Conservation (phyloP, 495 filamentous ascomycete species). For the Tetracladium setigerum region DNA sequence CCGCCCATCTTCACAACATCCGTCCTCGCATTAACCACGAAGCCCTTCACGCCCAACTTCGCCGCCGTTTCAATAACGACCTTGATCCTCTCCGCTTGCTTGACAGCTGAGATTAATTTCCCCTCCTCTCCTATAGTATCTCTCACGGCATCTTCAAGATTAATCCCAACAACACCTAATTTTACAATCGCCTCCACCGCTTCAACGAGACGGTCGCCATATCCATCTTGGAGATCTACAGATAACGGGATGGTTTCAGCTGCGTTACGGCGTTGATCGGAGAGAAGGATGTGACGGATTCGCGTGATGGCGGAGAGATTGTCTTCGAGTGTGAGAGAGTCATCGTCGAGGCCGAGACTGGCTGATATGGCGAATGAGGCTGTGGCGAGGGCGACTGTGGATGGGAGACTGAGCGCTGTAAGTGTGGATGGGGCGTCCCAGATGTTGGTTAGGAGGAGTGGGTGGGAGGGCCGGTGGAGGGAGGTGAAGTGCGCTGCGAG, state of each 20-base stretch:
- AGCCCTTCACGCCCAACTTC: conserved; percentile 30
- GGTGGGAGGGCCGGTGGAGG: conserved; percentile 40
- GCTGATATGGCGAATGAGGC: conserved; percentile 42
- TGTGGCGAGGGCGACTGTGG: conserved; percentile 42
- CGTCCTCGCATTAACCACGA: conserved; percentile 39
- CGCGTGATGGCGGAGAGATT: conserved; percentile 24
- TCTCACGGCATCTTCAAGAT: conserved; percentile 41
- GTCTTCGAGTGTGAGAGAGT: conserved; percentile 28
- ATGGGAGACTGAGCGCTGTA: conserved; percentile 31
- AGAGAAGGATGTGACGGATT: no score
- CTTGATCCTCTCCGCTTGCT: conserved; percentile 32
- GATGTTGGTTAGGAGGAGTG: conserved; percentile 45
- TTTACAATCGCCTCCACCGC: conserved; percentile 30
- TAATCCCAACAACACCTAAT: conserved; percentile 41
- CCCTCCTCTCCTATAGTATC: conserved; percentile 8
- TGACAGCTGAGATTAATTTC: conserved; percentile 24
- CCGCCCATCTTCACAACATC: conserved; percentile 28
- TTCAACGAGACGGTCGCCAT: conserved; percentile 33
- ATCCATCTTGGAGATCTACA: conserved; percentile 46
- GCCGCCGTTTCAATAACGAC: conserved; percentile 21
- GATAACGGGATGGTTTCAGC: conserved; percentile 29
- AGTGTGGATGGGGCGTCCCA: conserved; percentile 40
- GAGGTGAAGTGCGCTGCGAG: conserved; percentile 26
- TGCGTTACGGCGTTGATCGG: conserved; percentile 5
- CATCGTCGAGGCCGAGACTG: conserved; percentile 33